These are phyloP conservation scores for Fusarium avenaceum DNA, from an alignment of 2,329 filamentous ascomycete species.

Conservation along the genomic window DNA sequence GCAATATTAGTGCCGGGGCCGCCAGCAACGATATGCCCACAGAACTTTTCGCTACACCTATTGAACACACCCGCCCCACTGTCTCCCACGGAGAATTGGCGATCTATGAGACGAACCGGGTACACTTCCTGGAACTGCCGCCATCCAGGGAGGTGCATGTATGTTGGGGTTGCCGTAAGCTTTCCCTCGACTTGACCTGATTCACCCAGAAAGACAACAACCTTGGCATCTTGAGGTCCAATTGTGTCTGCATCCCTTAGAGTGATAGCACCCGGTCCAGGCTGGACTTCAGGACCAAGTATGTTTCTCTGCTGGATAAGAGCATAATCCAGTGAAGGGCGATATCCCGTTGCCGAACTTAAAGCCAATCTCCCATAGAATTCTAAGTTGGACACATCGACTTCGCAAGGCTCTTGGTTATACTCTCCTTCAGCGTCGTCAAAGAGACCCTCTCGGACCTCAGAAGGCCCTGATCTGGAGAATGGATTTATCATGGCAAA, in stretches of 20 bases:
- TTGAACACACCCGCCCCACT: not conserved
- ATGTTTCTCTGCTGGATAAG: not conserved
- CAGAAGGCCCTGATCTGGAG: not conserved
- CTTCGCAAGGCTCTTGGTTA: not conserved
- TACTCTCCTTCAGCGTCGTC: not conserved
- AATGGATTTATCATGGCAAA: not conserved
- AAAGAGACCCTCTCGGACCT: not conserved
- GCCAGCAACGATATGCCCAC: not conserved
- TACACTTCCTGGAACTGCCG: not conserved
- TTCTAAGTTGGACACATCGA: not conserved
- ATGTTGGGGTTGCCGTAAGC: not conserved
- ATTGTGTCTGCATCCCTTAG: fast-evolving
- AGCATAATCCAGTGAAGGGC: not conserved
- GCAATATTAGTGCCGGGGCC: not conserved
- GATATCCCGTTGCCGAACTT: not conserved
- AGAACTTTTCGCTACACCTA: not conserved
- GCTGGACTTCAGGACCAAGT: not conserved
- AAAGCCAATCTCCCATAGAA: not conserved
- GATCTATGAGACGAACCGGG: not conserved
- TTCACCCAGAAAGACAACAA: not conserved
- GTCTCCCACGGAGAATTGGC: not conserved
- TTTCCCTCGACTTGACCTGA: not conserved
- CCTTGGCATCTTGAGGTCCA: not conserved
- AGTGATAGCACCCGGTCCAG: too few species aligned
- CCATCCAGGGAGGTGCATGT: not conserved